Percentiles rank a stretch among this genome's conserved stretches.
phyloP scores from a whole-genome alignment of 495 filamentous ascomycete genomes.

The Penicillium steckii region DNA sequence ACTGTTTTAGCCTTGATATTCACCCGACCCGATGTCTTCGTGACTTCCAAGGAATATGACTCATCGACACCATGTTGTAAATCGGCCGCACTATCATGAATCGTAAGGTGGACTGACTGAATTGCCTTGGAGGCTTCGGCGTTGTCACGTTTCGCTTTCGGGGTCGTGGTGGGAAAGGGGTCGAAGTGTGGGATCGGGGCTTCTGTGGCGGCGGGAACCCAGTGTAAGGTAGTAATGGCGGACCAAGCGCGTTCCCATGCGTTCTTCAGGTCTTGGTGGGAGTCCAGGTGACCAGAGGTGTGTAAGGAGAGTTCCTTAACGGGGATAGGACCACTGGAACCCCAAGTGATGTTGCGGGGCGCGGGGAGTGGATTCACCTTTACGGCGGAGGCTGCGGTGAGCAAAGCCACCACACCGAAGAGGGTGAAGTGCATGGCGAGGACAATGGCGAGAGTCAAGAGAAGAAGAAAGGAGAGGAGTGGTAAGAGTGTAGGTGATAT shows the following conservation, averaged over 20 bases:
- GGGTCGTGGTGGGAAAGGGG: constrained; percentile 43
- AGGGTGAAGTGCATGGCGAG: constrained; percentile 32
- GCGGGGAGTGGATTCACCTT: constrained; percentile 55
- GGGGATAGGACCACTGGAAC: constrained; percentile 46
- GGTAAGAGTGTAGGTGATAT: too few species aligned
- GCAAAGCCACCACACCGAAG: constrained; percentile 23
- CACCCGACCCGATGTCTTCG: constrained; percentile 29
- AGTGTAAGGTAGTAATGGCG: constrained; percentile 45
- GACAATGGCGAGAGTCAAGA: constrained; percentile 1
- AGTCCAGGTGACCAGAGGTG: constrained; percentile 18
- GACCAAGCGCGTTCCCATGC: constrained; percentile 51
- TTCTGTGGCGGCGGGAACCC: constrained; percentile 52
- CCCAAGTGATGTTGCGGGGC: constrained; percentile 54
- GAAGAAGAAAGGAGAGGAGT: not conserved
- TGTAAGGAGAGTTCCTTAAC: constrained; percentile 30
- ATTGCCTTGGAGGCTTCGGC: constrained; percentile 17
- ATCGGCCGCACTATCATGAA: constrained; percentile 40
- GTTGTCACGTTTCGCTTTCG: constrained; percentile 39
- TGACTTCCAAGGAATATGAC: constrained; percentile 53
- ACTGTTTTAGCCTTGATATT: constrained; percentile 48
- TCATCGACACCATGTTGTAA: constrained; percentile 57
- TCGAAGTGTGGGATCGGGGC: constrained; percentile 45
- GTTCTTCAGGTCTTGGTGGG: constrained; percentile 26
- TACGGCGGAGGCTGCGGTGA: constrained; percentile 36
- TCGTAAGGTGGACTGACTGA: constrained; percentile 38